These are phyloP conservation scores for Rheum nobile DNA, from an alignment of 148 eudicot species.

Conservation along the genomic window DNA sequence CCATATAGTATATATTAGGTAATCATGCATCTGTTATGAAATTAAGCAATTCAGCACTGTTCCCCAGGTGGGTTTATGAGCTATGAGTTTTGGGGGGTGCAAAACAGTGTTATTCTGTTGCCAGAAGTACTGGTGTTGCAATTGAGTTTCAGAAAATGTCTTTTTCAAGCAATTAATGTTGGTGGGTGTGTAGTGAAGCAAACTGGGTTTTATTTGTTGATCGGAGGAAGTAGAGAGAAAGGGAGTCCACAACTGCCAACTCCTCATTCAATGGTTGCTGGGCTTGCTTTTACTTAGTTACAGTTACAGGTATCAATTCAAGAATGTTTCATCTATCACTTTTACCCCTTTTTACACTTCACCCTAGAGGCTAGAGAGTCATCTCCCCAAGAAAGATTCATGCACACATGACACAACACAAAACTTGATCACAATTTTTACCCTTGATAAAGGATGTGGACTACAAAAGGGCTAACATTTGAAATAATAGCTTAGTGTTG, in stretches of 20 bases:
- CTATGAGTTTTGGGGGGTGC: background rate
- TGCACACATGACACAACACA: background rate
- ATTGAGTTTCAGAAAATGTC: conserved; percentile 19
- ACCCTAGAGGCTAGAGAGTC: background rate
- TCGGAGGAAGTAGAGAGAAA: background rate
- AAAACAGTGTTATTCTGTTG: conserved; percentile 2
- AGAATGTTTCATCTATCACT: background rate
- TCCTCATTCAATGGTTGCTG: background rate
- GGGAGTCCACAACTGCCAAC: background rate
- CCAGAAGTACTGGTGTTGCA: background rate
- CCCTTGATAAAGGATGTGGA: too few species aligned
- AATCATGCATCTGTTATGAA: background rate
- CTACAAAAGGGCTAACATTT: too few species aligned
- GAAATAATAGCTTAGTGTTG: background rate
- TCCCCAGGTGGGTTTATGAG: background rate
- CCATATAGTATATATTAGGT: background rate
- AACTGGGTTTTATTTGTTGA: background rate
- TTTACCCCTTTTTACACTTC: background rate
- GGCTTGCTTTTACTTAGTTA: background rate
- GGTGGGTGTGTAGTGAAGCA: background rate
- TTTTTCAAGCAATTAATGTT: conserved; percentile 26
- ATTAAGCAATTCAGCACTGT: background rate
- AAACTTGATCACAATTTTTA: background rate
- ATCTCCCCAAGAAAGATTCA: conserved; percentile 1
- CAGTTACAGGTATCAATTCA: conserved; percentile 12